Evolutionary conservation across 2,329 filamentous ascomycete species (phyloP).

Genomic region (Fusarium newnesense): DNA sequence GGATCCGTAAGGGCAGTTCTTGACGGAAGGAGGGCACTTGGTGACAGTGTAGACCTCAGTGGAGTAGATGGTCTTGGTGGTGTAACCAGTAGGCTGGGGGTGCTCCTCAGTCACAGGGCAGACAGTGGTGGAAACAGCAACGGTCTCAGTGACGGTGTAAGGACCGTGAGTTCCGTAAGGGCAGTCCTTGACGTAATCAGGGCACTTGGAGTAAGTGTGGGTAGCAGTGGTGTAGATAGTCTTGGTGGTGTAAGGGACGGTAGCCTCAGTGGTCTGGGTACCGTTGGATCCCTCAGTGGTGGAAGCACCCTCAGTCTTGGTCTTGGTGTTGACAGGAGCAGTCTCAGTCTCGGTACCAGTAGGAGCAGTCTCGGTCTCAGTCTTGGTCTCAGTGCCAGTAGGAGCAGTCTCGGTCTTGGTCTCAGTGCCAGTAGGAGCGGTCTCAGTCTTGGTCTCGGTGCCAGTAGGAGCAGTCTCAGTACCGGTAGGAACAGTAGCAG

Average conservation of each 20-base stretch:
- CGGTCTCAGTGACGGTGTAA: slow-evolving; percentile 47
- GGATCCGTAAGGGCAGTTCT: slow-evolving; percentile 46
- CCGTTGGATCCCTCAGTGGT: slow-evolving; percentile 8
- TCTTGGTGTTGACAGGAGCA: neutral
- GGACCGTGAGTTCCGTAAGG: slow-evolving; percentile 38
- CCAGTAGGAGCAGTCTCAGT: neutral
- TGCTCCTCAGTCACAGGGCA: slow-evolving; percentile 52
- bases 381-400: neutral
- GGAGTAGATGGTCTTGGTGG: slow-evolving; percentile 42
- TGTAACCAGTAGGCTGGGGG: slow-evolving; percentile 38
- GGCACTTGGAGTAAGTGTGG: slow-evolving; percentile 46
- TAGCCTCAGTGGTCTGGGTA: slow-evolving; percentile 18
- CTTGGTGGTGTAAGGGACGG: slow-evolving; percentile 44
- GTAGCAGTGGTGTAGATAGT: slow-evolving; percentile 46
- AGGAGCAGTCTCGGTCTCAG: slow-evolving; percentile 1
- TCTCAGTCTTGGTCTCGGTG: neutral
- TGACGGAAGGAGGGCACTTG: slow-evolving; percentile 38
- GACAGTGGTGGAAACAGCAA: slow-evolving; percentile 53
- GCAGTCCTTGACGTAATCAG: slow-evolving; percentile 46
- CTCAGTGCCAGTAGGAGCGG: neutral
- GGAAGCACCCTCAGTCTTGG: neutral
- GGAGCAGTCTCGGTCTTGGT: neutral
- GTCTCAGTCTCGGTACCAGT: slow-evolving; percentile 12
- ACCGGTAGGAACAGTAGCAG: neutral
- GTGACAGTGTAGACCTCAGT: slow-evolving; percentile 30